Conservation (phyloP, 306 rosid genomes). For the Chamaecrista fasciculata region DNA sequence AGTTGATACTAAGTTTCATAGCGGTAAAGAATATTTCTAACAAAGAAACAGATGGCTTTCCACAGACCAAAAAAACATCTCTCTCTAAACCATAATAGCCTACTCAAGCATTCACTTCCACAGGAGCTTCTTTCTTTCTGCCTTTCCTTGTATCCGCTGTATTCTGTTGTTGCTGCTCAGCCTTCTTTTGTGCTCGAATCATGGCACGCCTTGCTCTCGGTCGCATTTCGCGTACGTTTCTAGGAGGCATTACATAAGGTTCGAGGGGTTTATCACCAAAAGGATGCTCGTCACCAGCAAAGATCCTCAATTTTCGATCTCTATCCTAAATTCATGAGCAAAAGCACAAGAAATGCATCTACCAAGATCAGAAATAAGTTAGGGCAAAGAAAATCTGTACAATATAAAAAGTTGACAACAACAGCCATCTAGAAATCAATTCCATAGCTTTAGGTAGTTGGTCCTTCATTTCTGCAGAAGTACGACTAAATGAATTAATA, state of each 20-base stretch:
- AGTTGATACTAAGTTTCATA: too few relatives aligned
- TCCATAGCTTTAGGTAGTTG: not conserved
- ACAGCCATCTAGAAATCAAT: constrained; percentile 4
- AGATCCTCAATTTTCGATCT: constrained; percentile 87
- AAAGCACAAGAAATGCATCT: constrained; percentile 24
- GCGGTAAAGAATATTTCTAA: too few relatives aligned
- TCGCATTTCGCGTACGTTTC: constrained; percentile 71
- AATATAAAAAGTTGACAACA: constrained; percentile 5
- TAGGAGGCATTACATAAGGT: constrained; percentile 70
- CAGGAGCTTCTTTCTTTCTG: constrained; percentile 42
- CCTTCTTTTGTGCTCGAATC: constrained; percentile 85
- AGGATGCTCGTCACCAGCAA: constrained; percentile 75
- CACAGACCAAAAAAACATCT: too few relatives aligned
- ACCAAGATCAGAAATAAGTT: not conserved
- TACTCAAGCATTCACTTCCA: constrained; percentile 49
- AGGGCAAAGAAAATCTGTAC: not conserved
- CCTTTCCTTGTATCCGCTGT: constrained; percentile 41
- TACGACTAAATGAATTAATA: not conserved
- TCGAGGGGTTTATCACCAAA: constrained; percentile 80
- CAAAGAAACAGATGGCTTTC: too few relatives aligned
- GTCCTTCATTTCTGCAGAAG: not conserved
- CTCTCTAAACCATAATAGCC: too few relatives aligned
- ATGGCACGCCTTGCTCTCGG: constrained; percentile 90
- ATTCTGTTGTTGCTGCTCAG: constrained; percentile 51
- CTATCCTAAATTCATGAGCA: constrained; percentile 68